Percentiles rank a stretch among this genome's conserved stretches.
Evolutionary conservation across 768 basidiomycete genomes (phyloP).

Genomic region (Podaxis pistillaris): DNA sequence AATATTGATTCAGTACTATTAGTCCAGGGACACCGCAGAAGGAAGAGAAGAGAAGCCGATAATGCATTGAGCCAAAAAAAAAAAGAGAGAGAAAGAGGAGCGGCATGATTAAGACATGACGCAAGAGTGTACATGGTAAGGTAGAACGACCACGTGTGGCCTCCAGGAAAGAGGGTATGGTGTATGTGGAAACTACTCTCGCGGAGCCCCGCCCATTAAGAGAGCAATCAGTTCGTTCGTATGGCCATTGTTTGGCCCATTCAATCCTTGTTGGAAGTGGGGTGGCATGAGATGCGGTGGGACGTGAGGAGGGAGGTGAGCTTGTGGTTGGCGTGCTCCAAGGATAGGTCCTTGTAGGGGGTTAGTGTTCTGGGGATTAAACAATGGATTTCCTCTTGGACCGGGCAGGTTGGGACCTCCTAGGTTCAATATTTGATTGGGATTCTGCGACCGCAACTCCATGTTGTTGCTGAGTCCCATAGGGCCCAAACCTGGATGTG

Average conservation of each 20-base stretch:
- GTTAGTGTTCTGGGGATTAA: slow-evolving; percentile 44
- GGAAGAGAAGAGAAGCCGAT: slow-evolving; percentile 6
- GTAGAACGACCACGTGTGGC: not conserved
- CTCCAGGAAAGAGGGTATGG: not conserved
- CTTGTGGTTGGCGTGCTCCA: slow-evolving; percentile 51
- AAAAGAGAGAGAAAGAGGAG: not conserved
- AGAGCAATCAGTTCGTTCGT: slow-evolving; percentile 81
- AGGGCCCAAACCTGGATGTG: slow-evolving; percentile 46
- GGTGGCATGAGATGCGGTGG: slow-evolving; percentile 33
- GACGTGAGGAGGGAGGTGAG: slow-evolving; percentile 50
- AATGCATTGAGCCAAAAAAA: not conserved
- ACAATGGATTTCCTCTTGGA: slow-evolving; percentile 43
- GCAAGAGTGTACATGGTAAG: slow-evolving; percentile 13
- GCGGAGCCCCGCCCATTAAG: slow-evolving; percentile 69
- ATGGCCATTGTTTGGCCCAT: slow-evolving; percentile 50
- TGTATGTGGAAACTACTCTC: slow-evolving; percentile 47
- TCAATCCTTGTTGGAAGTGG: slow-evolving; percentile 63
- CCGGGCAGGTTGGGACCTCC: slow-evolving; percentile 43
- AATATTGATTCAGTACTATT: slow-evolving; percentile 12
- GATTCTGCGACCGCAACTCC: slow-evolving; percentile 52
- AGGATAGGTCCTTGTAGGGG: slow-evolving; percentile 44
- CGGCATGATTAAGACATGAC: slow-evolving; percentile 8
- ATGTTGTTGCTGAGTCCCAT: slow-evolving; percentile 54
- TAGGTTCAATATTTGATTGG: slow-evolving; percentile 50
- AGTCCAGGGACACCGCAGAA: slow-evolving; percentile 12